Evolutionary conservation across 2,329 filamentous ascomycete species (phyloP), one percentile per base, ranked within the genome.

Genomic region (Ceratocystis lukuohia): DNA sequence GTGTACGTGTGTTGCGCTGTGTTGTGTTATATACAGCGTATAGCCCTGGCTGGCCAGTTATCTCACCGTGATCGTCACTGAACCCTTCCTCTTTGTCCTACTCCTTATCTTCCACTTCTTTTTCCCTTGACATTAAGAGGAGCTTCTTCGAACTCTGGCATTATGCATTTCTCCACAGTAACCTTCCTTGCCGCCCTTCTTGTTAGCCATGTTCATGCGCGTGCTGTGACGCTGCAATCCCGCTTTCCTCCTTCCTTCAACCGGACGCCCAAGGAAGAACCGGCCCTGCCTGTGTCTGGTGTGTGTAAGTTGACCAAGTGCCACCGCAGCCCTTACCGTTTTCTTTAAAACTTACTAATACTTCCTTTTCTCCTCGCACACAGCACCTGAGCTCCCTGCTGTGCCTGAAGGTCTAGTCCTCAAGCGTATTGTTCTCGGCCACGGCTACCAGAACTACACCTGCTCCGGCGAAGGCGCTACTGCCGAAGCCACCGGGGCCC

Each of bases 371-470:
- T 50, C 33, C 46, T 37, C 15, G 44, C 8, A 45, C 2, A 25
- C 28, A 68, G 66, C 62, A 30, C 65, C 61, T 28, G 76, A 83
- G 64, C 80, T 84, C 33, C 73, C 77, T n/a, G 68, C 73, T 3
- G 77, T 77, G 1, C 69, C 78, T 2, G 68, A 74, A 8, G 72
- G 72, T 69, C 71, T 77, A 56, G 72, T 73, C 4, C 75, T 85
- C 46, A 79, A 82, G 72, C 76, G 80, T 75, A 81, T 88, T 69
- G 80, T 79, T 66, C 75, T 88, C 53, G 85, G 85, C 70, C 80
- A 85, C 70, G 85, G 85, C 67, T 81, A 85, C 71, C 85, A 88
- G 72, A 88, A 88, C 80, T 88, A 88, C 45, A 66, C 65, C 28
- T 66, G 63, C 53, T 45, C 53, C 30, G 15, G 37, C 12, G n/a